Conservation (phyloP, 768 basidiomycete species). For the Russula sp. region DNA sequence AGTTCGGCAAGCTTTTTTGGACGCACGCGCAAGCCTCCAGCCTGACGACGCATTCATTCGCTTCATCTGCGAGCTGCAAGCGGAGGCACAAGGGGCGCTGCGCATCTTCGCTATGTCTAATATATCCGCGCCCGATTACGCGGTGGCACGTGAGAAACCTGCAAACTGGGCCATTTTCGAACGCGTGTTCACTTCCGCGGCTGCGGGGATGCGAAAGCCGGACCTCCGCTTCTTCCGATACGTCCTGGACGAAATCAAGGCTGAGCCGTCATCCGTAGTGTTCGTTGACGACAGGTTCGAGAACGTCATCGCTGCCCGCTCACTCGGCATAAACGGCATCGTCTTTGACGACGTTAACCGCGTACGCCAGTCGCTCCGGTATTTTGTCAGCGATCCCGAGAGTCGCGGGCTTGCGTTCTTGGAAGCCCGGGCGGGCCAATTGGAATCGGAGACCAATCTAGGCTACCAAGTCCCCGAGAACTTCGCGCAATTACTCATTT, state of each 20-base stretch:
- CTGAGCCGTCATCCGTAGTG: conserved; percentile 43
- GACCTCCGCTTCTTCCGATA: conserved; percentile 48
- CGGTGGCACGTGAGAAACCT: conserved; percentile 39
- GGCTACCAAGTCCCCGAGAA: conserved; percentile 44
- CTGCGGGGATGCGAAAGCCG: conserved; percentile 49
- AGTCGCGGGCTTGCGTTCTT: conserved; percentile 40
- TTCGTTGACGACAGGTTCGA: conserved; percentile 59
- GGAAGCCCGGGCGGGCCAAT: conserved; percentile 34
- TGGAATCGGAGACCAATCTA: conserved; percentile 41
- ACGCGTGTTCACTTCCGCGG: conserved; percentile 46
- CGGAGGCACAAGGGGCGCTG: conserved; percentile 32
- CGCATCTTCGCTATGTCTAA: conserved; percentile 54
- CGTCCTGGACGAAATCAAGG: conserved; percentile 40
- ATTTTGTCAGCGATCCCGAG: conserved; percentile 43
- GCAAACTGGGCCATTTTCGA: conserved; percentile 48
- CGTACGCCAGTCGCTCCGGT: conserved; percentile 43
- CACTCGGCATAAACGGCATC: conserved; percentile 50
- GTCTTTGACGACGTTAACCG: conserved; percentile 39
- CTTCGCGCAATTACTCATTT: conserved; percentile 53
- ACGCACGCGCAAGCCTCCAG: conserved; percentile 44
- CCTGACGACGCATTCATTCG: conserved; percentile 41
- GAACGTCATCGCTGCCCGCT: conserved; percentile 52
- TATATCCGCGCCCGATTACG: conserved; percentile 49
- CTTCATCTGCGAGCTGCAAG: conserved; percentile 43
- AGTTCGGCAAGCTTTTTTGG: conserved; percentile 40